Base-by-base conservation (phyloP, 306 rosid species). In the Aeschynomene evenia region DNA sequence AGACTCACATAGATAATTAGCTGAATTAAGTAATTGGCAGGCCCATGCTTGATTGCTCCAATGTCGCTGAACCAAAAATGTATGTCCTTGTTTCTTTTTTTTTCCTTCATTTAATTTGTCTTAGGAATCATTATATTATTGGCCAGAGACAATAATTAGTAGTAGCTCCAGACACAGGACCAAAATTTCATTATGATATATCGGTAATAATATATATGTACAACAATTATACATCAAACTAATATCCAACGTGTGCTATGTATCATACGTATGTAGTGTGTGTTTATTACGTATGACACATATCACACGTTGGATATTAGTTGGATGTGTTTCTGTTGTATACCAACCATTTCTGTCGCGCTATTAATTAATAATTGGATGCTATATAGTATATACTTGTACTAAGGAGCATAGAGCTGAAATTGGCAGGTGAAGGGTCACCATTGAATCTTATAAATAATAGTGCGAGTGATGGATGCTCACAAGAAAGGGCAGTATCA, bases 381-480 rank as follows among this genome's bases (percentile, higher is more conserved):
- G n/a, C n/a, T n/a, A n/a, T n/a, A 28, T 55, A 51, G 48, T 40
- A 73, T 61, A 72, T 26, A 63, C 46, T 31, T 11, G 40, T 16
- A 60, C 10, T 55, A 36, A 20, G 56, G 46, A 37, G 51, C 49
- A 57, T 75, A 4, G 12, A 51, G 21, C 40, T 63, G 37, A 64
- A 73, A 42, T 52, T 29, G 71, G 52, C 53, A 33, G 76, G 24
- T 80, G 66, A 48, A 65, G 64, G 33, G 61, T 71, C 71, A 66
- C 49, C 52, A 54, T 82, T 66, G 40, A 9, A 0, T 73, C 68
- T 59, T 64, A 48, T 56, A 21, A n/a, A n/a, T 28, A 43, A 75
- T 66, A 24, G 68, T 66, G 70, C 16, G 46, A 65, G 24, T 71
- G 74, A 76, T 77, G 63, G 74, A 76, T 77, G 63, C 16, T 49